Base-by-base conservation (phyloP, 805 yeast species). In the Diddensiella santjacobensis region DNA sequence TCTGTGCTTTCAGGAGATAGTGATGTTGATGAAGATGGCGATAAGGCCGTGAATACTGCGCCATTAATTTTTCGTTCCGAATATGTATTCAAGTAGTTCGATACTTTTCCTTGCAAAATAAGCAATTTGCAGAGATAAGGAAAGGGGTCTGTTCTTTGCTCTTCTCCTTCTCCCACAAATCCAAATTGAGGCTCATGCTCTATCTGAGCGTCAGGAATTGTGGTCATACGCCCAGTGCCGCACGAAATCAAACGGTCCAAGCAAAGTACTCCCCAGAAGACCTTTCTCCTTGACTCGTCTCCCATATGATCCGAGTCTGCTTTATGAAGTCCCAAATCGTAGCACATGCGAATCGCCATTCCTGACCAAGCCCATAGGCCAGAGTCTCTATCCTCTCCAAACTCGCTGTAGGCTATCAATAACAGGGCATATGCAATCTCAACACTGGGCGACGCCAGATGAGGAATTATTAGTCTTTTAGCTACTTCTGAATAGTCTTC, bases 331-430 rank as follows among this genome's bases (percentile, higher is more conserved):
- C 64, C 64, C 22, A 60, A 50, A 44, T 60, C 64, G 49, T 45
- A 52, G 43, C 64, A 51, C 64, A 60, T 60, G 13, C 64, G 52
- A 18, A 60, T 59, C 1, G 64, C 64, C 50, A 60, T 58, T 2
- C 64, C 64, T 3, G 58, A 51, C 64, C 64, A 60, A 22, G 57
- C 49, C 64, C 64, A 60, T 20, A 60, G 49, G 0, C 64, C 64
- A 11, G 62, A 58, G 43, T 60, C 64, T 11, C 61, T 44, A 24
- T 60, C 64, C 18, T 54, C 54, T 3, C 53, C 61, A 52, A 60
- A 60, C 40, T 60, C 64, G 24, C 52, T 51, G 44, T 60, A 60
- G 3, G 64, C 64, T 40, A 60, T 55, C 3, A 60, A 43, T n/a
- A 60, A 47, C 19, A 60, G 45, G 2, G 61, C 52, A 47, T 50